Conservation (phyloP, 1,284 basidiomycete species). For the Leccinum laetum region DNA sequence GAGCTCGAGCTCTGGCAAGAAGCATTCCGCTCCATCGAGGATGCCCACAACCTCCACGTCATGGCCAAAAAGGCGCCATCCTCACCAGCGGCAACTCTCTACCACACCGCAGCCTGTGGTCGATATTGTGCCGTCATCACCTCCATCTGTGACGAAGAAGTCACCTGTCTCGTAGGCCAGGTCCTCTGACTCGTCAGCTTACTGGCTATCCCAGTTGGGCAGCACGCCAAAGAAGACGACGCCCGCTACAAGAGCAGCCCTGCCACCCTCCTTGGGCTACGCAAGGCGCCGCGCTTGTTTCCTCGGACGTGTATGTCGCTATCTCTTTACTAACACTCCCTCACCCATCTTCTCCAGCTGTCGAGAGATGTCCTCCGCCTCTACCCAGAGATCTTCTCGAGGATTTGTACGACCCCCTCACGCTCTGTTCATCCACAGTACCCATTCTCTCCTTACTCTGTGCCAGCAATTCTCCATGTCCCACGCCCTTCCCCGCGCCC, state of each 20-base stretch:
- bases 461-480: constrained; percentile 55
- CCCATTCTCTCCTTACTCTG: neutral
- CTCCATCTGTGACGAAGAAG: constrained; percentile 74
- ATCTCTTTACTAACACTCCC: neutral
- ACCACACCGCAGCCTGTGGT: constrained; percentile 95
- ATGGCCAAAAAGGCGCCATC: constrained; percentile 96
- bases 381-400: constrained; percentile 37
- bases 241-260: constrained; percentile 75
- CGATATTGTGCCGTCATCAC: constrained; percentile 77
- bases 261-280: too few relatives aligned
- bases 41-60: constrained; percentile 95
- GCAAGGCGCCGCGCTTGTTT: constrained; percentile 71
- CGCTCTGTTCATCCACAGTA: constrained; percentile 69
- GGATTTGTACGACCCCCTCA: constrained; percentile 63
- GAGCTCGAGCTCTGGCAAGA: constrained; percentile 99
- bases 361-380: constrained; percentile 87
- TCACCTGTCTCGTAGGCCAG: constrained; percentile 84
- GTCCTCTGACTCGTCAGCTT: constrained; percentile 83
- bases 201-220: constrained; percentile 90
- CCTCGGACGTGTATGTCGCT: constrained; percentile 74
- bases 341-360: constrained; percentile 46
- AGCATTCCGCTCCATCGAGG: constrained; percentile 98
- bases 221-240: constrained; percentile 69
- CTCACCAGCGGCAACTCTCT: constrained; percentile 94
- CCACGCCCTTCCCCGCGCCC: constrained; percentile 51